These are phyloP conservation scores for Flaveria robusta DNA, from an alignment of 129 eudicot species.

Conservation along the genomic window DNA sequence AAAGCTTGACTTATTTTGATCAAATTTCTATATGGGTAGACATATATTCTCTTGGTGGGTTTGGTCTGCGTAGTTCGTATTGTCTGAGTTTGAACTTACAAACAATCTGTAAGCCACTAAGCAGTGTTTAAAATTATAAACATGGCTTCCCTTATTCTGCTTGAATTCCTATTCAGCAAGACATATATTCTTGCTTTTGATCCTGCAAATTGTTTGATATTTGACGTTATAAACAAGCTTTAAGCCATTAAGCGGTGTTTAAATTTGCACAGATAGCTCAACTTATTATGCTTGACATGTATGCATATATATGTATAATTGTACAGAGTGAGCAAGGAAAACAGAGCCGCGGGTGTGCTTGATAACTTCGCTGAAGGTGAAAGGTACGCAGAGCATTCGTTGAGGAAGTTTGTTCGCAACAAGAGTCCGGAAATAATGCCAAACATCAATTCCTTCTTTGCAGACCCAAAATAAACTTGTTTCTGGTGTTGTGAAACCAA, in stretches of 20 bases:
- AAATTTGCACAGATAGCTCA: not conserved
- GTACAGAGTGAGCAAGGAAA: conserved; percentile 76
- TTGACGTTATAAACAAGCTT: too few species aligned
- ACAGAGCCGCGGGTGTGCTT: conserved; percentile 80
- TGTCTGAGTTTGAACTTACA: not conserved
- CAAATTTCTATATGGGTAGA: too few species aligned
- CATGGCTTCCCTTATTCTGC: too few species aligned
- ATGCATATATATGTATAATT: not conserved
- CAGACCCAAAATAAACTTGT: conserved; percentile 53
- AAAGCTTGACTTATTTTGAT: not conserved
- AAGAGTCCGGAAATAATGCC: conserved; percentile 85
- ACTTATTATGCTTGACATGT: not conserved
- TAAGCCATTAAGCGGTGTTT: not conserved
- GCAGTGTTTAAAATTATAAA: conserved; percentile 3
- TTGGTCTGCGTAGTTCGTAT: not conserved
- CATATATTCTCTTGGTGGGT: not conserved
- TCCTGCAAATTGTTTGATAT: too few species aligned
- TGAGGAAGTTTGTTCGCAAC: conserved; percentile 81
- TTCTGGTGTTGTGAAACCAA: conserved; percentile 6
- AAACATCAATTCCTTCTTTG: conserved; percentile 66
- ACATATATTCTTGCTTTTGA: too few species aligned
- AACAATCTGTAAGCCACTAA: not conserved
- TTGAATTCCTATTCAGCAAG: too few species aligned
- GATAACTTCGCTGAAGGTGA: conserved; percentile 89
- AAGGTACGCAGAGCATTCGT: conserved; percentile 64